These are phyloP conservation scores for Trametes pubescens DNA, from an alignment of 1,284 basidiomycete genomes.

Conservation along the genomic window DNA sequence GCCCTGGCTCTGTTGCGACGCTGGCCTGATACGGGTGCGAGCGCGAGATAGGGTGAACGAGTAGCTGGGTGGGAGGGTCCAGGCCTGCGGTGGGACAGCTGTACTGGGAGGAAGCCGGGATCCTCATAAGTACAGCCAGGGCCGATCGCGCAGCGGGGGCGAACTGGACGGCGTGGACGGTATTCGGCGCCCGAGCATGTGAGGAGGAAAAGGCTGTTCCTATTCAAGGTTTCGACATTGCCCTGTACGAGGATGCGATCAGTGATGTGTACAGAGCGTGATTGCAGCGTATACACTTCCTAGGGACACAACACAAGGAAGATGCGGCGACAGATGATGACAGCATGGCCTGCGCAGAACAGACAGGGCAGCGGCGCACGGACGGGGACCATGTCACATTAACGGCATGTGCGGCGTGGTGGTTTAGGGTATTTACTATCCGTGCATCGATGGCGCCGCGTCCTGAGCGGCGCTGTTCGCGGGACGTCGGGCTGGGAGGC, in stretches of 20 bases:
- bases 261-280: slow-evolving; percentile 18
- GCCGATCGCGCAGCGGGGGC: slow-evolving; percentile 14
- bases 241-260: slow-evolving; percentile 21
- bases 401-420: background rate
- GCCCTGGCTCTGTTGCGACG: background rate
- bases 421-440: background rate
- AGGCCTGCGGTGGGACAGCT: background rate
- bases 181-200: slow-evolving; percentile 16
- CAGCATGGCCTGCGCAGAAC: slow-evolving; percentile 9
- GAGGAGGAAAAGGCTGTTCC: slow-evolving; percentile 20
- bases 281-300: slow-evolving; percentile 15
- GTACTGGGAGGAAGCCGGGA: background rate
- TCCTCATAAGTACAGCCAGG: slow-evolving; percentile 4
- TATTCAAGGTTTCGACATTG: slow-evolving; percentile 20
- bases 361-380: slow-evolving; percentile 4
- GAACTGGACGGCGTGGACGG: background rate
- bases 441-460: no score
- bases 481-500: no score
- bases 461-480: no score
- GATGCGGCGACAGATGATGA: slow-evolving; percentile 13
- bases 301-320: slow-evolving; percentile 13
- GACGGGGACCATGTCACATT: slow-evolving; percentile 1
- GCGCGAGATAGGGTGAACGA: background rate
- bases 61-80: slow-evolving; percentile 4
- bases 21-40: background rate